Percentiles rank a stretch among this genome's conserved stretches.
phyloP scores from a whole-genome alignment of 2,329 filamentous ascomycete genomes.

The Paecilomyces formosus region DNA sequence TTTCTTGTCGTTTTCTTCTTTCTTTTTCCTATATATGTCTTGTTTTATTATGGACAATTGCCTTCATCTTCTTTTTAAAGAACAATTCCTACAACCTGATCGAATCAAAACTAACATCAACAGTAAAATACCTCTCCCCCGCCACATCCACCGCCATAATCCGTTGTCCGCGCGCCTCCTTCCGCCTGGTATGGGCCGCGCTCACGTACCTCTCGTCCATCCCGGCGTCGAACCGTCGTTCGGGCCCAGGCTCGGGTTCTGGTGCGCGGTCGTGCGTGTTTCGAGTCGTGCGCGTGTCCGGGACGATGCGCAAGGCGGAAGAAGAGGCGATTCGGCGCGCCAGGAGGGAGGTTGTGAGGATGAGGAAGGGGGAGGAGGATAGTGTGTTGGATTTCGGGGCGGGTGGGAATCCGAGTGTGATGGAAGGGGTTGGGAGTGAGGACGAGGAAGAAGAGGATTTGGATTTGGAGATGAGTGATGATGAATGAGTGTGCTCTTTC shows the following conservation, averaged over 20 bases:
- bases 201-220: constrained; percentile 71
- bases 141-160: constrained; percentile 95
- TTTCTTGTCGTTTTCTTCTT: too few species aligned
- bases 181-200: constrained; percentile 82
- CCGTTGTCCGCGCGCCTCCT: constrained; percentile 71
- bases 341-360: constrained; percentile 61
- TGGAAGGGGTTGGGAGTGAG: constrained; percentile 12
- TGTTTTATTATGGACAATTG: too few species aligned
- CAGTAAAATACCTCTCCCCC: constrained; percentile 86
- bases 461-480: constrained; percentile 33
- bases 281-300: constrained; percentile 77
- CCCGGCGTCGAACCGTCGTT: constrained; percentile 29
- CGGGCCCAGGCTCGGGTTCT: background rate
- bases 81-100: too few species aligned
- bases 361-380: constrained; percentile 46
- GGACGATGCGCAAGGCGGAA: constrained; percentile 87
- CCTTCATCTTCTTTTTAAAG: too few species aligned
- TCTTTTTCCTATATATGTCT: too few species aligned
- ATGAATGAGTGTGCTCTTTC: constrained; percentile 22
- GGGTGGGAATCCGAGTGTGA: constrained; percentile 30
- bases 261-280: constrained; percentile 59
- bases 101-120: background rate
- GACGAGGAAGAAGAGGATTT: constrained; percentile 35
- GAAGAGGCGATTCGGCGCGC: constrained; percentile 79
- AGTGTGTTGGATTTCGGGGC: constrained; percentile 35